A percentile compares a stretch with the other conserved stretches of the same genome.
Conservation (phyloP, 768 basidiomycete species). For the Termitomyces sp. region DNA sequence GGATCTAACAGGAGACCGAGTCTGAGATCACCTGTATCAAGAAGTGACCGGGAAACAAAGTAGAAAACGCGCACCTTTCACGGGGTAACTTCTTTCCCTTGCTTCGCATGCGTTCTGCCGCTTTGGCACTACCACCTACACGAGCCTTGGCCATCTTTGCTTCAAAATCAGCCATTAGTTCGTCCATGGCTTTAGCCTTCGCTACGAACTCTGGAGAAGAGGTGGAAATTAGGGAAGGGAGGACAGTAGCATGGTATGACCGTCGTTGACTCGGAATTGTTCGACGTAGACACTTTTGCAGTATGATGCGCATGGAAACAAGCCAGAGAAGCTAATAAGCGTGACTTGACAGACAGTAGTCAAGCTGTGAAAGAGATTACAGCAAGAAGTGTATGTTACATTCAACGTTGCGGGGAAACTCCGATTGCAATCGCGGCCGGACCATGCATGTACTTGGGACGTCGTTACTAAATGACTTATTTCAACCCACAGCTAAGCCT, state of each 20-base stretch:
- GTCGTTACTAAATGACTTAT: background rate
- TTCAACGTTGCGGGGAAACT: conserved; percentile 12
- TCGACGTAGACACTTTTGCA: conserved; percentile 12
- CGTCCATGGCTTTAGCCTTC: conserved; percentile 66
- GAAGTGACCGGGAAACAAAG: background rate
- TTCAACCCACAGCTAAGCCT: background rate
- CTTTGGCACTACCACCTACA: conserved; percentile 70
- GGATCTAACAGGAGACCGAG: conserved; percentile 75
- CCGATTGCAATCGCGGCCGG: conserved; percentile 14
- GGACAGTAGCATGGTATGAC: conserved; percentile 63
- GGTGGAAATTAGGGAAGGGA: conserved; percentile 68
- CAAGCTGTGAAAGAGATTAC: background rate
- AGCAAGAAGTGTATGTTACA: conserved; percentile 3
- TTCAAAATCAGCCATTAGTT: conserved; percentile 59
- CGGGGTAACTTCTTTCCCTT: conserved; percentile 81
- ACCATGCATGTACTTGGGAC: background rate
- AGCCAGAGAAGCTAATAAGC: background rate
- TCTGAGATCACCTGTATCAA: conserved; percentile 29
- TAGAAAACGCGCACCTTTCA: conserved; percentile 54
- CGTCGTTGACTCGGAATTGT: conserved; percentile 19
- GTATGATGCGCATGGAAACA: conserved; percentile 13
- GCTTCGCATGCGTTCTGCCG: conserved; percentile 65
- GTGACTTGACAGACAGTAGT: background rate
- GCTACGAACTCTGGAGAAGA: conserved; percentile 65
- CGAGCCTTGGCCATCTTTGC: conserved; percentile 51